Conservation (phyloP, 1,284 basidiomycete species). For the Apiotrichum montevideense region DNA sequence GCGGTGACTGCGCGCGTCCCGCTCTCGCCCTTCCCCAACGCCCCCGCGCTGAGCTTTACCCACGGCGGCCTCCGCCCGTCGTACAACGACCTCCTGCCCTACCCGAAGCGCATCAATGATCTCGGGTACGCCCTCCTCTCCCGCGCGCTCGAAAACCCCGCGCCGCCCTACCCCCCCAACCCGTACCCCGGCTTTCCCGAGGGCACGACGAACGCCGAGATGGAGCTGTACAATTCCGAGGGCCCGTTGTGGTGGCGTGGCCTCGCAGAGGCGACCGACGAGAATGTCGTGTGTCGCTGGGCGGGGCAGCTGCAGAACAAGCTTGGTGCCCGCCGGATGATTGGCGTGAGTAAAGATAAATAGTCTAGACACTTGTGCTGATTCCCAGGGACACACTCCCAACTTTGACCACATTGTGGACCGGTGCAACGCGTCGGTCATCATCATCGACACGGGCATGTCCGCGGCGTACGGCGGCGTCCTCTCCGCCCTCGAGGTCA, state of each 20-base stretch:
- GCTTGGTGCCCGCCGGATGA: conserved; percentile 73
- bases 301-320: conserved; percentile 63
- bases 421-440: conserved; percentile 74
- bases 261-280: conserved; percentile 55
- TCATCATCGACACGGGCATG: conserved; percentile 89
- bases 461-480: conserved; percentile 90
- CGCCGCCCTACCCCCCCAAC: conserved; percentile 70
- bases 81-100: conserved; percentile 65
- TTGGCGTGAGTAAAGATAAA: conserved; percentile 53
- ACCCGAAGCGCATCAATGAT: conserved; percentile 71
- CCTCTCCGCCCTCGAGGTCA: conserved; percentile 75
- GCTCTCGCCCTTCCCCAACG: conserved; percentile 63
- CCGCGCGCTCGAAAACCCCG: conserved; percentile 52
- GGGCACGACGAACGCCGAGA: conserved; percentile 61
- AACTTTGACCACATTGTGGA: conserved; percentile 76
- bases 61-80: conserved; percentile 77
- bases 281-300: conserved; percentile 57
- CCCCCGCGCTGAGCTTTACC: conserved; percentile 67
- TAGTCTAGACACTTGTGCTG: background rate
- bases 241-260: conserved; percentile 88
- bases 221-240: conserved; percentile 62
- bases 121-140: conserved; percentile 62
- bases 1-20: conserved; percentile 73
- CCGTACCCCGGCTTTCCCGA: conserved; percentile 69
- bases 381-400: conserved; percentile 69